A percentile compares a stretch with the other conserved stretches of the same genome.
These are phyloP conservation scores for Patellaria atrata DNA, from an alignment of 495 filamentous ascomycete genomes.

Conservation along the genomic window DNA sequence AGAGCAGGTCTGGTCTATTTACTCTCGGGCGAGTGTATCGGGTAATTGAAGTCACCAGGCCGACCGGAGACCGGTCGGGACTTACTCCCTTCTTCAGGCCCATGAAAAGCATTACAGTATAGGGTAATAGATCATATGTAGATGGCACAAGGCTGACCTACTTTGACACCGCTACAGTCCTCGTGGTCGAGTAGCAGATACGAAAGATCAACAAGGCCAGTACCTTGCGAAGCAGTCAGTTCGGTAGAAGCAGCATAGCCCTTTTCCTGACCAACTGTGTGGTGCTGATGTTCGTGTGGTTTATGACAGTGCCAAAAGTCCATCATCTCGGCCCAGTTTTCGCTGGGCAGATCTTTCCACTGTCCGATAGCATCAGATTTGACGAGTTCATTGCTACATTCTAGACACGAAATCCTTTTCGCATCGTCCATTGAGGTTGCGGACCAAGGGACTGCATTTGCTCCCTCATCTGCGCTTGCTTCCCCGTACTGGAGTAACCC, in stretches of 20 bases:
- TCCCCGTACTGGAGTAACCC: slow-evolving; percentile 19
- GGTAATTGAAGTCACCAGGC: too few species aligned
- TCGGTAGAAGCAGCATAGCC: slow-evolving; percentile 63
- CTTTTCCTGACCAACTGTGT: slow-evolving; percentile 31
- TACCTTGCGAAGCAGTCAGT: slow-evolving; percentile 45
- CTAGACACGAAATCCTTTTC: slow-evolving; percentile 43
- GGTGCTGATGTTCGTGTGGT: slow-evolving; percentile 33
- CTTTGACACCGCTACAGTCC: slow-evolving; percentile 50
- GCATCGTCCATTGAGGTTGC: slow-evolving; percentile 40
- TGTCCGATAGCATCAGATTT: slow-evolving; percentile 28
- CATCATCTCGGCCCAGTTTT: slow-evolving; percentile 99
- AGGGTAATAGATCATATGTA: slow-evolving; percentile 17
- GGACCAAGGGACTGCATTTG: slow-evolving; percentile 53
- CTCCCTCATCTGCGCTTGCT: slow-evolving; percentile 17
- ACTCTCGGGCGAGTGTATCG: too few species aligned
- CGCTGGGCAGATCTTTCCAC: slow-evolving; percentile 95
- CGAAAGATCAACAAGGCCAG: slow-evolving; percentile 68
- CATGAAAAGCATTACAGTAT: slow-evolving; percentile 9
- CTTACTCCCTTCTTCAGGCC: too few species aligned
- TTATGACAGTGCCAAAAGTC: slow-evolving; percentile 99
- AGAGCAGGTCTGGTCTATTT: too few species aligned
- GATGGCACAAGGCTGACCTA: slow-evolving; percentile 32
- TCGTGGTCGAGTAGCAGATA: slow-evolving; percentile 51
- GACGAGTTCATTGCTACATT: slow-evolving; percentile 40
- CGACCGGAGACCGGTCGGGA: too few species aligned